These are phyloP conservation scores for Venturia nashicola DNA, from an alignment of 2,329 filamentous ascomycete genomes.

Conservation along the genomic window DNA sequence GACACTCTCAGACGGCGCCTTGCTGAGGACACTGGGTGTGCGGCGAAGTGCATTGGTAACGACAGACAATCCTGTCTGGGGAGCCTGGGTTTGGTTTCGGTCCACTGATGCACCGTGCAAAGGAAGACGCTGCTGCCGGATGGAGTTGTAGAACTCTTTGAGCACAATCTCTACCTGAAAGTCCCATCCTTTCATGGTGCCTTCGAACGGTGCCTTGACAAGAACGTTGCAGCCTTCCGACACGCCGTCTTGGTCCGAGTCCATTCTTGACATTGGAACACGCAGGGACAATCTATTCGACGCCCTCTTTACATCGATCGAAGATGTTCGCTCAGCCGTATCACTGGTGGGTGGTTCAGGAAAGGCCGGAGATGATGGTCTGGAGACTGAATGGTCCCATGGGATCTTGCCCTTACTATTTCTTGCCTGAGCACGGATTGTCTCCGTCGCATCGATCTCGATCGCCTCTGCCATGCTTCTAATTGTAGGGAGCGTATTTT, in stretches of 20 bases:
- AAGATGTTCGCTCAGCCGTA: slow-evolving; percentile 19
- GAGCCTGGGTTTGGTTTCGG: slow-evolving; percentile 31
- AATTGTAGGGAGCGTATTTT: slow-evolving; percentile 90
- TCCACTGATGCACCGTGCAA: slow-evolving; percentile 53
- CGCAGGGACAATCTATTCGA: slow-evolving; percentile 18
- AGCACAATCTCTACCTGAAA: slow-evolving; percentile 79
- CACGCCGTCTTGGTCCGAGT: slow-evolving; percentile 20
- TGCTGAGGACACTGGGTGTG: slow-evolving; percentile 83
- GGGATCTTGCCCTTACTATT: slow-evolving; percentile 20
- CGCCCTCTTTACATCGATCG: slow-evolving; percentile 22
- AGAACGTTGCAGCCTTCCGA: slow-evolving; percentile 53
- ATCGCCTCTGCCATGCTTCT: slow-evolving; percentile 61
- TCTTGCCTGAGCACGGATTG: slow-evolving; percentile 14
- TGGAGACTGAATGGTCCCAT: slow-evolving; percentile 6
- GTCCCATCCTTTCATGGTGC: slow-evolving; percentile 71
- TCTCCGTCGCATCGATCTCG: slow-evolving; percentile 48
- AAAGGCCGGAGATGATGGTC: slow-evolving; percentile 14
- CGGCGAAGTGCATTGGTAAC: slow-evolving; percentile 64
- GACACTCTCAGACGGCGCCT: slow-evolving; percentile 73
- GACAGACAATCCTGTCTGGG: slow-evolving; percentile 55
- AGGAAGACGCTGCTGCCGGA: slow-evolving; percentile 75
- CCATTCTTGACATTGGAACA: slow-evolving; percentile 15
- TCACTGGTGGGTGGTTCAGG: slow-evolving; percentile 21
- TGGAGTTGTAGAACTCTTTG: slow-evolving; percentile 83
- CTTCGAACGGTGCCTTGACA: slow-evolving; percentile 65